Evolutionary conservation across 257 asterid genomes (phyloP).

Genomic region (Plantago ovata): DNA sequence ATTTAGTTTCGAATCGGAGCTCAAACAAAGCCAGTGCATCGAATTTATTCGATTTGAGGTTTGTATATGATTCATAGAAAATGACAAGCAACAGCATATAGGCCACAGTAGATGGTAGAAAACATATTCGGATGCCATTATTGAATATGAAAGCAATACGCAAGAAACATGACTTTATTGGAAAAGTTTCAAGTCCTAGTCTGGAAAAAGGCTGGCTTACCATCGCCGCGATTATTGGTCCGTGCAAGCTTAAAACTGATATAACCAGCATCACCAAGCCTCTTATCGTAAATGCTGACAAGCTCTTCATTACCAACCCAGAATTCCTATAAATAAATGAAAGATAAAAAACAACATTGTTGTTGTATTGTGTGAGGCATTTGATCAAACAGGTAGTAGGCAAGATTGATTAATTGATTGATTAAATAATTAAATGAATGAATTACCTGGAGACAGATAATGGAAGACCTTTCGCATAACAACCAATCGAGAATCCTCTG

Average conservation of each 20-base stretch:
- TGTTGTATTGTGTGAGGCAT: neutral
- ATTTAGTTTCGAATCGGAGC: neutral
- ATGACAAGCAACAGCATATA: too few species aligned
- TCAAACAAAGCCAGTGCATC: slow-evolving; percentile 4
- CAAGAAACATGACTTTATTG: neutral
- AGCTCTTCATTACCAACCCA: slow-evolving; percentile 99
- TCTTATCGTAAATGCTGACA: slow-evolving; percentile 75
- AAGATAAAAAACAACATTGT: too few species aligned
- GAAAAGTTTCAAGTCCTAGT: neutral
- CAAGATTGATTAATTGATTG: too few species aligned
- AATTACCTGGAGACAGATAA: slow-evolving; percentile 93
- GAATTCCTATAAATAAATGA: slow-evolving; percentile 51
- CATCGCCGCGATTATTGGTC: slow-evolving; percentile 97
- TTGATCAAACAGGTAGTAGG: neutral
- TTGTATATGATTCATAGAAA: too few species aligned
- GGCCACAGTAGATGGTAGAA: neutral
- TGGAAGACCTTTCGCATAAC: slow-evolving; percentile 86
- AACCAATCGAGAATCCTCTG: slow-evolving; percentile 85
- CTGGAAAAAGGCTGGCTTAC: slow-evolving; percentile 28
- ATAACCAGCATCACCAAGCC: slow-evolving; percentile 97
- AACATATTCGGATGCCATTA: slow-evolving; percentile 1
- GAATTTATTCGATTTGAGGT: too few species aligned
- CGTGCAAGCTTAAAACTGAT: slow-evolving; percentile 79
- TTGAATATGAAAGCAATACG: slow-evolving; percentile 5
- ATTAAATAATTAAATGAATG: too few species aligned